Evolutionary conservation across 495 filamentous ascomycete genomes (phyloP).

Genomic region (Endocarpon pusillum): DNA sequence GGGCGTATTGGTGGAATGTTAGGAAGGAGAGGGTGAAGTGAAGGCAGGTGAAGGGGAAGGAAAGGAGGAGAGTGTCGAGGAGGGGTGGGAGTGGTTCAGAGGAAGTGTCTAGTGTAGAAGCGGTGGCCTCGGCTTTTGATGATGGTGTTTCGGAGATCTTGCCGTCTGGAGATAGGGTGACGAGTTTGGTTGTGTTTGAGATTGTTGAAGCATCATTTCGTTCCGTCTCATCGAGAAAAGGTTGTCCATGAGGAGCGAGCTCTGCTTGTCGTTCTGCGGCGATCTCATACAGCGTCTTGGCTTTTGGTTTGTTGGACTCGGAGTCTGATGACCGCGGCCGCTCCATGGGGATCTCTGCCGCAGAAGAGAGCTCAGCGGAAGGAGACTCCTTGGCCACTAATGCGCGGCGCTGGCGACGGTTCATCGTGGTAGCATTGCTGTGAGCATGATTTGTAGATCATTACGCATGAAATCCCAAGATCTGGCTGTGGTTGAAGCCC

Average conservation of each 20-base stretch:
- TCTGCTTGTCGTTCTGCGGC: slow-evolving; percentile 30
- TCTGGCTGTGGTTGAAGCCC: no score
- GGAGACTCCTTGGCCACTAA: background rate
- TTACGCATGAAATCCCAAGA: no score
- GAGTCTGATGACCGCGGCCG: slow-evolving; percentile 17
- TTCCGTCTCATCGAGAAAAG: slow-evolving; percentile 17
- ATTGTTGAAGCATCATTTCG: slow-evolving; percentile 7
- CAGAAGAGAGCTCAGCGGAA: no score
- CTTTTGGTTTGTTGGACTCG: slow-evolving; percentile 13
- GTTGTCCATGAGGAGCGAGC: slow-evolving; percentile 8
- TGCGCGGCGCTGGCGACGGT: background rate
- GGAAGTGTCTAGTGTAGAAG: slow-evolving; percentile 2
- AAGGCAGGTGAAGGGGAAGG: slow-evolving; percentile 55
- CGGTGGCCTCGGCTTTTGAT: slow-evolving; percentile 1
- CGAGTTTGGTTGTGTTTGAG: slow-evolving; percentile 2
- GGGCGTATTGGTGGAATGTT: slow-evolving; percentile 79
- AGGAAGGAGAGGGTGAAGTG: slow-evolving; percentile 80
- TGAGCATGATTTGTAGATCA: no score
- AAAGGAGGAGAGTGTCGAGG: slow-evolving; percentile 33
- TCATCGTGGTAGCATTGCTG: no score
- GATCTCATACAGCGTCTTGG: slow-evolving; percentile 33
- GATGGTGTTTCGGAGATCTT: slow-evolving; percentile 12
- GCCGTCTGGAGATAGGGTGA: slow-evolving; percentile 5
- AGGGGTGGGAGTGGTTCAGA: slow-evolving; percentile 16
- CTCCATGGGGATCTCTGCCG: slow-evolving; percentile 18